A percentile compares a stretch with the other conserved stretches of the same genome.
phyloP scores from a whole-genome alignment of 2,329 filamentous ascomycete genomes.

The Cercospora sesami region DNA sequence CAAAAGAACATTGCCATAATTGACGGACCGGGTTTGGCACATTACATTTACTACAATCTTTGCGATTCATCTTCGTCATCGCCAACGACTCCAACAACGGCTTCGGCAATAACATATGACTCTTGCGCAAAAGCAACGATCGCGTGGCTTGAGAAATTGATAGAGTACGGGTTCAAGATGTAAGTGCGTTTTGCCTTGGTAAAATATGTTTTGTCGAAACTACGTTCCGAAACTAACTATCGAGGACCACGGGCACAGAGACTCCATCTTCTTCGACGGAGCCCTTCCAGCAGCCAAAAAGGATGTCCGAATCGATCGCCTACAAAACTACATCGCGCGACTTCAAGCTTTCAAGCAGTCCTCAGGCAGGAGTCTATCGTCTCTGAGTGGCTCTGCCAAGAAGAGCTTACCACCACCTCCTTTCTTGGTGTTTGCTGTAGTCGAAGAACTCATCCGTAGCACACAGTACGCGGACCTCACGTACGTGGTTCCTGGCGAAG shows the following conservation, averaged over 20 bases:
- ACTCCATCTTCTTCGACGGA: slow-evolving; percentile 82
- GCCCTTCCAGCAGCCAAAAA: slow-evolving; percentile 70
- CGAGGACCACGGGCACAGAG: slow-evolving; percentile 45
- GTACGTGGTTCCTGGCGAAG: slow-evolving; percentile 75
- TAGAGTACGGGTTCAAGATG: slow-evolving; percentile 60
- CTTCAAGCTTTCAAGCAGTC: slow-evolving; percentile 52
- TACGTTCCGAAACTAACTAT: not conserved
- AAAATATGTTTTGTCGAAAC: not conserved
- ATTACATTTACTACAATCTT: slow-evolving; percentile 62
- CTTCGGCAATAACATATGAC: slow-evolving; percentile 48
- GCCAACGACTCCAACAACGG: not conserved
- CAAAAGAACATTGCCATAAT: slow-evolving; percentile 52
- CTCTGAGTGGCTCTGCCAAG: slow-evolving; percentile 15
- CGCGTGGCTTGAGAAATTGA: slow-evolving; percentile 63
- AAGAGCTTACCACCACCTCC: slow-evolving; percentile 55
- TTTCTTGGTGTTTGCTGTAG: slow-evolving; percentile 75
- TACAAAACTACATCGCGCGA: slow-evolving; percentile 58
- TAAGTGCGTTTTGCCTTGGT: slow-evolving; percentile 47
- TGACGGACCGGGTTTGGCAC: slow-evolving; percentile 77
- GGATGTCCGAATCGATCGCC: slow-evolving; percentile 60
- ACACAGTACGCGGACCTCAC: slow-evolving; percentile 47
- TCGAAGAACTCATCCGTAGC: slow-evolving; percentile 63
- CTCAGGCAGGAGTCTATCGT: slow-evolving; percentile 30
- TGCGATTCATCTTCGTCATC: slow-evolving; percentile 12
- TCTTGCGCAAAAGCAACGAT: slow-evolving; percentile 62